These are phyloP conservation scores for Arabidopsis hybrid DNA, from an alignment of 441 rosid species.

Conservation along the genomic window DNA sequence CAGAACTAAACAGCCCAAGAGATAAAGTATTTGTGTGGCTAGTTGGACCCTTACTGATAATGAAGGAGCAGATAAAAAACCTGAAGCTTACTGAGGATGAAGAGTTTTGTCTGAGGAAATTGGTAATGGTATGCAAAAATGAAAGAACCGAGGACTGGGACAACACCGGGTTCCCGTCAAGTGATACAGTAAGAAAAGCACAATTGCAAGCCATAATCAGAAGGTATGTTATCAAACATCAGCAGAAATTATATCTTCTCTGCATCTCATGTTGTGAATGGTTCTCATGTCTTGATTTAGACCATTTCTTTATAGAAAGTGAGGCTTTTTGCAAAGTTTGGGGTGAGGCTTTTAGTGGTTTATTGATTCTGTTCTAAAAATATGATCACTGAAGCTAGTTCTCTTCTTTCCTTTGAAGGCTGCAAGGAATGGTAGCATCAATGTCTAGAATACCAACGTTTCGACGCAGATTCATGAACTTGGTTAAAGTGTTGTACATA, in stretches of 20 bases:
- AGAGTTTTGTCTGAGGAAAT: constrained; percentile 60
- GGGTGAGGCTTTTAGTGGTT: background rate
- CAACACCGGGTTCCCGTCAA: constrained; percentile 59
- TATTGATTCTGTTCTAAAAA: too few species aligned
- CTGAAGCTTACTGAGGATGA: constrained; percentile 61
- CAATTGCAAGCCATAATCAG: constrained; percentile 85
- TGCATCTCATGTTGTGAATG: background rate
- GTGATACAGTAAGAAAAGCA: constrained; percentile 68
- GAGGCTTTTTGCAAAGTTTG: background rate
- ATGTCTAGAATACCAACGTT: constrained; percentile 82
- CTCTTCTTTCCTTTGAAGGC: constrained; percentile 43
- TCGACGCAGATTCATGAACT: constrained; percentile 68
- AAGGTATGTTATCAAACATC: constrained; percentile 51
- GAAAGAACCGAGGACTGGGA: constrained; percentile 81
- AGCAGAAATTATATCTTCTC: background rate
- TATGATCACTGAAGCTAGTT: background rate
- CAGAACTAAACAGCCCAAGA: constrained; percentile 60
- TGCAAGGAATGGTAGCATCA: constrained; percentile 81
- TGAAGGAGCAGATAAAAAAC: constrained; percentile 83
- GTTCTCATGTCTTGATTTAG: background rate
- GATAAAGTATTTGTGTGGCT: constrained; percentile 78
- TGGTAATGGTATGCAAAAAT: constrained; percentile 59
- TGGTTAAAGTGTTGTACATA: constrained; percentile 62
- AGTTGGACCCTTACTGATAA: constrained; percentile 66
- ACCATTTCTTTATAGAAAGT: background rate